phyloP scores from a whole-genome alignment of 2,329 filamentous ascomycete genomes.

The Trichoderma atroviride region DNA sequence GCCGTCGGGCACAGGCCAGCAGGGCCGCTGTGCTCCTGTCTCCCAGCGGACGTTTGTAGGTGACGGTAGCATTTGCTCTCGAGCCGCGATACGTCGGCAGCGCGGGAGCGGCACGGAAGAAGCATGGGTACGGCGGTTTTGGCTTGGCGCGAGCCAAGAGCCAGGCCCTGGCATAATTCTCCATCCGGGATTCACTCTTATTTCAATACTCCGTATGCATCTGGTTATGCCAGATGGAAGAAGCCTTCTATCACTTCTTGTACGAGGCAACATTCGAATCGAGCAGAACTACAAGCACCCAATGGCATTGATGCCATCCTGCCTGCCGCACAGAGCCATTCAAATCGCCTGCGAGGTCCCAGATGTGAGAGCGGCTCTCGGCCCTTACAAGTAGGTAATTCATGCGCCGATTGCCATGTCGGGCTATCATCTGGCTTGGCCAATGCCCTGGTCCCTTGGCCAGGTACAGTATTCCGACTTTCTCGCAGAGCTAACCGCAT shows the following conservation, averaged over 20 bases:
- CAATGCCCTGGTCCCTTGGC: neutral
- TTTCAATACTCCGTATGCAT: conserved; percentile 19
- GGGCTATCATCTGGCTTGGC: neutral
- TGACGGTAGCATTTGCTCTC: neutral
- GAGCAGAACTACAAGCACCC: neutral
- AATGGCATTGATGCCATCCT: neutral
- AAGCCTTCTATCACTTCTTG: neutral
- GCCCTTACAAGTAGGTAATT: neutral
- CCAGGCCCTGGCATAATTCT: conserved; percentile 23
- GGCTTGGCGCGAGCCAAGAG: conserved; percentile 17
- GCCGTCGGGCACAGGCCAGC: conserved; percentile 6
- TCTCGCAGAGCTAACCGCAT: neutral
- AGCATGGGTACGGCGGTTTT: conserved; percentile 15
- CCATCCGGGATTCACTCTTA: conserved; percentile 22
- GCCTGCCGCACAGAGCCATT: neutral
- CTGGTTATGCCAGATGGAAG: neutral
- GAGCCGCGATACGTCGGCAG: conserved; percentile 16
- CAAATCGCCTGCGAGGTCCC: neutral
- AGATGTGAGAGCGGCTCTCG: neutral
- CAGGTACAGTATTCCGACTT: neutral
- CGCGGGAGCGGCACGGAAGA: conserved; percentile 24
- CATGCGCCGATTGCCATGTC: neutral
- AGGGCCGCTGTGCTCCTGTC: neutral
- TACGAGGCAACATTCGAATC: neutral
- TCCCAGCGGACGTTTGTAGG: neutral